Evolutionary conservation across 345 rosid species (phyloP).

Genomic region (Linum usitatissimum): DNA sequence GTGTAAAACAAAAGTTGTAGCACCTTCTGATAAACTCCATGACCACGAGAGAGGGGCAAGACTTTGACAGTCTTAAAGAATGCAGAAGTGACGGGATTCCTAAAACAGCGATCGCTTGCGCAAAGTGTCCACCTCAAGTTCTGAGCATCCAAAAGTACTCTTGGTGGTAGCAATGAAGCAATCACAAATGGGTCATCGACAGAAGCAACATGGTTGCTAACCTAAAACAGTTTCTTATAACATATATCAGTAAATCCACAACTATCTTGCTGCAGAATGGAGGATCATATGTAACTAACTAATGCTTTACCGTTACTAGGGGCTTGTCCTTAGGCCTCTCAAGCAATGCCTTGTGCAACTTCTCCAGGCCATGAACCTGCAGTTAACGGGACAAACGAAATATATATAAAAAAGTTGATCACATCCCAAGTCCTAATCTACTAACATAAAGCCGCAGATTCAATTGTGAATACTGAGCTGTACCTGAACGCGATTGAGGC

Average conservation of each 20-base stretch:
- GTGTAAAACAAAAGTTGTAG: slow-evolving; percentile 2
- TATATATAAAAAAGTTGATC: too few relatives aligned
- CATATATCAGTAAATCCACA: neutral
- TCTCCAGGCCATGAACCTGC: slow-evolving; percentile 90
- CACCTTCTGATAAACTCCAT: slow-evolving; percentile 95
- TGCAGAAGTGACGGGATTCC: slow-evolving; percentile 75
- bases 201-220: slow-evolving; percentile 95
- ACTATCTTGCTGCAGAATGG: neutral
- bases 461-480: neutral
- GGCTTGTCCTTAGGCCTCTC: slow-evolving; percentile 63
- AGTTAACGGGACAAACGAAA: slow-evolving; percentile 1
- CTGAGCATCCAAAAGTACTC: slow-evolving; percentile 68
- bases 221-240: slow-evolving; percentile 29
- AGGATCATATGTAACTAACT: neutral
- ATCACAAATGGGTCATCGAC: slow-evolving; percentile 90
- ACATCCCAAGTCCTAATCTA: neutral
- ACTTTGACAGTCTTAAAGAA: slow-evolving; percentile 85
- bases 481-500: slow-evolving; percentile 89
- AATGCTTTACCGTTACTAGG: slow-evolving; percentile 61
- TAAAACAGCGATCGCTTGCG: slow-evolving; percentile 88
- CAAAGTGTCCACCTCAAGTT: slow-evolving; percentile 94
- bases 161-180: slow-evolving; percentile 81
- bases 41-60: slow-evolving; percentile 85
- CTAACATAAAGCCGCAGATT: neutral
- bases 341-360: slow-evolving; percentile 76